Base-by-base conservation (phyloP, 192 early-diverging fungal species). In the Mortierella antarctica region DNA sequence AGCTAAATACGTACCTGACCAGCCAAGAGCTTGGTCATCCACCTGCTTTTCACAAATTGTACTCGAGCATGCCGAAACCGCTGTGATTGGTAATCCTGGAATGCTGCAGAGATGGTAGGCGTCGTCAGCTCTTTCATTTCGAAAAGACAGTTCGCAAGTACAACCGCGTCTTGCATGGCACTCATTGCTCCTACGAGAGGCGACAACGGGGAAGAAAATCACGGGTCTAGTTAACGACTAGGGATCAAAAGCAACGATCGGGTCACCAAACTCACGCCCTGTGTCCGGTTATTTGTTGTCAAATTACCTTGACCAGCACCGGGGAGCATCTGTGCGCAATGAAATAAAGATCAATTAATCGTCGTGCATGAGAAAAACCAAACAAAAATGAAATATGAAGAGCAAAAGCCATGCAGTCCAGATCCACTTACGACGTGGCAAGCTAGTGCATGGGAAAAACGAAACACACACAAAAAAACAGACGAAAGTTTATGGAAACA, bases 111-210 rank as follows among this genome's bases (percentile, higher is more conserved):
- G 23, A 67, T 67, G 45, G 45, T 57, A 10, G 31, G 55, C n/a
- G n/a, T 13, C 12, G 49, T 57, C 8, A 57, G 47, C 18, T 67
- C 65, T 31, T 52, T 46, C 45, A 67, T 17, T 4, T 67, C 65
- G 47, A 57, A 67, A 8, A 67, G 7, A 48, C 23, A 20, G 23
- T 67, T 67, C 9, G 65, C 65, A 3, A 67, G 51, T 13, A 67
- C 20, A 8, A 67, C 65, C 2, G 65, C 53, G 15, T 67, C 65
- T 12, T 52, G 65, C n/a, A 67, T 57, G 31, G 50, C 65, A 3
- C 44, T 47, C 6, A 40, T 45, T 17, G 20, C 54, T 8, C 42
- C 65, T 57, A 48, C 8, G 11, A 10, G 21, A 12, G 48, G 7
- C 45, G 7, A 49, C n/a, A 1, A 6, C 1, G 12, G 13, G 41